Evolutionary conservation across 345 rosid genomes (phyloP).

Genomic region (Cardamine occulta): DNA sequence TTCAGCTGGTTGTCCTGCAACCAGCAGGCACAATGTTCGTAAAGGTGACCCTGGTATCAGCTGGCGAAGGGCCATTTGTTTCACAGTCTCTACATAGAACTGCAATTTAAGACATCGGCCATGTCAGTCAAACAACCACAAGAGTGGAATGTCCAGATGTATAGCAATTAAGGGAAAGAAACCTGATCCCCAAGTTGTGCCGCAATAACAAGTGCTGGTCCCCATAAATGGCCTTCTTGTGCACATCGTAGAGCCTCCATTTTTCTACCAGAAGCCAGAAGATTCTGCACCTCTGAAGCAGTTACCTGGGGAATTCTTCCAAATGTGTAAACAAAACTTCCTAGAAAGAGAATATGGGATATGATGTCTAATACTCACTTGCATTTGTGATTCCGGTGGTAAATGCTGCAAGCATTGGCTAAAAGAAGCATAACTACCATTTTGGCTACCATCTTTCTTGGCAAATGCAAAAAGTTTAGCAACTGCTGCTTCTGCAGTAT

Average conservation of each 20-base stretch:
- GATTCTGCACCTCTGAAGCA: slow-evolving; percentile 90
- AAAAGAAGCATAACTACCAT: slow-evolving; percentile 55
- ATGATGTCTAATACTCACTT: slow-evolving; percentile 52
- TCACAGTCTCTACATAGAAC: slow-evolving; percentile 92
- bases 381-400: slow-evolving; percentile 88
- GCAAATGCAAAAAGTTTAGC: slow-evolving; percentile 89
- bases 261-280: slow-evolving; percentile 93
- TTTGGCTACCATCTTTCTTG: slow-evolving; percentile 62
- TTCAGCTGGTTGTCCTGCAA: slow-evolving; percentile 97
- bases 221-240: slow-evolving; percentile 97
- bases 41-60: slow-evolving; percentile 93
- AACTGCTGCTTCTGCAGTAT: slow-evolving; percentile 87
- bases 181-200: slow-evolving; percentile 98
- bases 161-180: slow-evolving; percentile 29
- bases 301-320: slow-evolving; percentile 59
- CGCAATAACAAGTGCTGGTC: slow-evolving; percentile 97
- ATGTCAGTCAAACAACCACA: slow-evolving; percentile 29
- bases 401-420: slow-evolving; percentile 77
- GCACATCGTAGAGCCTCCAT: slow-evolving; percentile 82
- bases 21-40: slow-evolving; percentile 92
- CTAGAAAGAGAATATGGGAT: slow-evolving; percentile 3
- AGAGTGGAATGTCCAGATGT: slow-evolving; percentile 8
- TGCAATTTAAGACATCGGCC: slow-evolving; percentile 42
- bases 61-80: slow-evolving; percentile 95
- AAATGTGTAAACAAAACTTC: slow-evolving; percentile 23